Base-by-base conservation (phyloP, 345 rosid genomes). In the Syzygium oleosum region DNA sequence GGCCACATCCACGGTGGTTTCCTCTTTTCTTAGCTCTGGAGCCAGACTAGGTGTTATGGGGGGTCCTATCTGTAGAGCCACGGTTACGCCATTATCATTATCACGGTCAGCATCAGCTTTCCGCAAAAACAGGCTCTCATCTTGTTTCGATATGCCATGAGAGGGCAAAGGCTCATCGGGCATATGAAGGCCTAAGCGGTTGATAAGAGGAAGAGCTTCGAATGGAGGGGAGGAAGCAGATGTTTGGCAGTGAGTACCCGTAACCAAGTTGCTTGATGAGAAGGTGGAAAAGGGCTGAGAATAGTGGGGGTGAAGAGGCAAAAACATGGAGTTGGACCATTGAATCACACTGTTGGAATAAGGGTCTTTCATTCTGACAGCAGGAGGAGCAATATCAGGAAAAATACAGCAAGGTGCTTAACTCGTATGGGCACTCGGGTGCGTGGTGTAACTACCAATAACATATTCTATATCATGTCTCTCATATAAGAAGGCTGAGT, bases 201-300 rank as follows among this genome's bases (percentile, higher is more conserved):
- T 92, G 84, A 92, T 85, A 22, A 94, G 88, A 54, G 91, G 94
- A 65, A 87, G 94, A 84, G 93, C 86, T 91, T 91, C 92, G 65
- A 88, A 19, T 21, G 49, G 27, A 73, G 87, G 46, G 51, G 84
- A 65, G 88, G 85, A 83, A 89, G 89, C 77, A 88, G 27, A 22
- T 51, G 38, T 51, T 13, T 84, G 52, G 31, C 23, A 52, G 55
- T 51, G 85, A 73, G 83, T 21, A 41, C 83, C 83, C 10, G 83
- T 19, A 38, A 73, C 83, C 83, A 73, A 73, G 27, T 38, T 38
- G 27, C 83, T 19, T 73, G 83, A 73, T 73, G 83, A 73, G 83
- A 73, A 73, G 83, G 38, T 19, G 49, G 83, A 38, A 73, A 73
- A 9, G 83, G 83, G 83, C 80, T 19, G 80, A 73, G 80, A 73